Conservation (phyloP, 177 flowering plant species). For the Vitis hybrid region DNA sequence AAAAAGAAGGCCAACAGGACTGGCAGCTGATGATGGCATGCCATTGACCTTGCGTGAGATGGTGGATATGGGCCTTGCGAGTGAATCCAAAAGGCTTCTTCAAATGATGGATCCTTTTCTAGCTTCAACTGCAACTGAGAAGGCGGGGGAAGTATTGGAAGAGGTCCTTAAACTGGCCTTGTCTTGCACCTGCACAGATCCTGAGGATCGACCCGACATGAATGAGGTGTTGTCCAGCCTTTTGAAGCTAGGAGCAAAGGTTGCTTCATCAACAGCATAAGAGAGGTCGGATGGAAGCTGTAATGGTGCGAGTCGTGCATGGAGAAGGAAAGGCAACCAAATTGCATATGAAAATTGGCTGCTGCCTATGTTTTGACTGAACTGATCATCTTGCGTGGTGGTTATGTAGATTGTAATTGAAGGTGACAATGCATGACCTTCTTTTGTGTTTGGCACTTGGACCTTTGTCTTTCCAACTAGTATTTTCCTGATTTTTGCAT, state of each 20-base stretch:
- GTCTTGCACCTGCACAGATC: slow-evolving; percentile 46
- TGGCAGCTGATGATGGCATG: slow-evolving; percentile 37
- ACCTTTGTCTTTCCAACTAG: too few relatives aligned
- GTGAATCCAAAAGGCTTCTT: slow-evolving; percentile 31
- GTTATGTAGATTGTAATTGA: too few relatives aligned
- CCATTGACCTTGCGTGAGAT: slow-evolving; percentile 59
- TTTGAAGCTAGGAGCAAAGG: slow-evolving; percentile 35
- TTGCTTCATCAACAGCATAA: too few relatives aligned
- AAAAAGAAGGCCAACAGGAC: slow-evolving; percentile 65
- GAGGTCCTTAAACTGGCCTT: slow-evolving; percentile 52
- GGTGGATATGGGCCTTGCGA: slow-evolving; percentile 41
- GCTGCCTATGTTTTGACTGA: too few relatives aligned
- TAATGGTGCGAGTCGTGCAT: too few relatives aligned
- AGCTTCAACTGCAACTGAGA: slow-evolving; percentile 16
- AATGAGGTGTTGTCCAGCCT: slow-evolving; percentile 53
- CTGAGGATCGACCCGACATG: slow-evolving; percentile 66
- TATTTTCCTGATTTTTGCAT: too few relatives aligned
- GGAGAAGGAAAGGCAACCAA: too few relatives aligned
- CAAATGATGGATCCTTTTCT: slow-evolving; percentile 55
- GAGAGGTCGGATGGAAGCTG: too few relatives aligned
- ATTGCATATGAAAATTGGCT: too few relatives aligned
- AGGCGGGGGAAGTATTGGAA: slow-evolving; percentile 28
- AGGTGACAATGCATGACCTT: too few relatives aligned
- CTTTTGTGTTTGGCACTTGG: too few relatives aligned
- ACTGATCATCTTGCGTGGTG: too few relatives aligned